phyloP scores from a whole-genome alignment of 129 eudicot species.

The Flaveria sonorensis region DNA sequence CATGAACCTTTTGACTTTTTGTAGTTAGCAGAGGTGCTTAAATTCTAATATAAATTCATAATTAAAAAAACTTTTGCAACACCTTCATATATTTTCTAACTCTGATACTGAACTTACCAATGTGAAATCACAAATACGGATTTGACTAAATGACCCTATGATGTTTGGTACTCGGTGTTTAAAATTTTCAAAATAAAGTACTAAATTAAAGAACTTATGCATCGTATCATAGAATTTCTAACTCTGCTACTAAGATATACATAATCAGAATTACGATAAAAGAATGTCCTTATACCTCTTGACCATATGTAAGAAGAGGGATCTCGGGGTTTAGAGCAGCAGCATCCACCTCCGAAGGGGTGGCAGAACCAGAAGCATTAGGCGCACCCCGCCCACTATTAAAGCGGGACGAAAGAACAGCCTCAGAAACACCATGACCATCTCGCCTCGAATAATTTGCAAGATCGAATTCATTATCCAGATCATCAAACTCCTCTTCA shows the following conservation, averaged over 20 bases:
- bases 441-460: slow-evolving; percentile 22
- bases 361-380: slow-evolving; percentile 55
- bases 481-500: slow-evolving; percentile 77
- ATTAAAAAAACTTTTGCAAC: not conserved
- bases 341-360: slow-evolving; percentile 56
- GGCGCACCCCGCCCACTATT: slow-evolving; percentile 49
- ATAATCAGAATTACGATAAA: not conserved
- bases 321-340: slow-evolving; percentile 46
- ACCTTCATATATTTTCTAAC: not conserved
- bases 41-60: not conserved
- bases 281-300: slow-evolving; percentile 55
- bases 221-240: not conserved
- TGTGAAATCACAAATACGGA: not conserved
- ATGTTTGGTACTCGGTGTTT: not conserved
- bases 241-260: not conserved
- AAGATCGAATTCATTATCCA: slow-evolving; percentile 66
- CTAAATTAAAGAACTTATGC: not conserved
- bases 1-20: not conserved
- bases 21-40: not conserved
- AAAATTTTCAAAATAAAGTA: not conserved
- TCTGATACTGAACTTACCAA: not conserved
- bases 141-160: not conserved
- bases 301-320: slow-evolving; percentile 83
- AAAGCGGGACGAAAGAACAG: slow-evolving; percentile 44
- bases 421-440: slow-evolving; percentile 52